These are phyloP conservation scores for Colletotrichum australisinense DNA, from an alignment of 2,329 filamentous ascomycete species.

Conservation along the genomic window DNA sequence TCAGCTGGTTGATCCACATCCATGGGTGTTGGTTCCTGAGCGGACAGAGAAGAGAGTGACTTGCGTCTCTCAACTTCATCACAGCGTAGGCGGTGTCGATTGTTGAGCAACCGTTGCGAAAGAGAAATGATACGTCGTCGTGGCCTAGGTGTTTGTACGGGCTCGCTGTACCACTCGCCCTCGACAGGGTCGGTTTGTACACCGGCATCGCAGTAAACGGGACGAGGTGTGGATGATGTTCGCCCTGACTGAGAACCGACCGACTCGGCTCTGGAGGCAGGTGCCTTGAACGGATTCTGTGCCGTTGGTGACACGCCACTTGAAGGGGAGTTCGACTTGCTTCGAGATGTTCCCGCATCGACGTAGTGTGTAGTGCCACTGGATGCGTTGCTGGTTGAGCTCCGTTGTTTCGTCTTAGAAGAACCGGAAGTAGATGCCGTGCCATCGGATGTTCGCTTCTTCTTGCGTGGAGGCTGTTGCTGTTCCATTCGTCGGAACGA, in stretches of 20 bases:
- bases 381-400: constrained; percentile 36
- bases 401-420: constrained; percentile 42
- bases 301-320: constrained; percentile 54
- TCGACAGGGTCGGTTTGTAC: constrained; percentile 67
- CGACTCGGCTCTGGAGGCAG: constrained; percentile 44
- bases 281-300: constrained; percentile 41
- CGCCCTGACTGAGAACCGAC: constrained; percentile 48
- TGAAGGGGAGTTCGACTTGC: constrained; percentile 64
- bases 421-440: constrained; percentile 38
- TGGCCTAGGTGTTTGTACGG: constrained; percentile 48
- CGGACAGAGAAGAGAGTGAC: constrained; percentile 42
- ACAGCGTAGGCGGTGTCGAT: constrained; percentile 54
- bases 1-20: constrained; percentile 53
- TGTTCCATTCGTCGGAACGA: constrained; percentile 72
- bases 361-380: constrained; percentile 53
- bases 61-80: constrained; percentile 52
- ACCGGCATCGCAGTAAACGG: constrained; percentile 61
- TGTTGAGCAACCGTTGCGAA: constrained; percentile 63
- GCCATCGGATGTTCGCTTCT: constrained; percentile 71
- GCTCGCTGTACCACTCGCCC: constrained; percentile 63
- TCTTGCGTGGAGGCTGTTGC: constrained; percentile 66
- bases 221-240: constrained; percentile 50
- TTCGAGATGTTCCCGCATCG: constrained; percentile 64
- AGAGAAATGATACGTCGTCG: constrained; percentile 64
- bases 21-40: constrained; percentile 47